Conservation (phyloP, 306 rosid genomes). For the Vicia sativa region DNA sequence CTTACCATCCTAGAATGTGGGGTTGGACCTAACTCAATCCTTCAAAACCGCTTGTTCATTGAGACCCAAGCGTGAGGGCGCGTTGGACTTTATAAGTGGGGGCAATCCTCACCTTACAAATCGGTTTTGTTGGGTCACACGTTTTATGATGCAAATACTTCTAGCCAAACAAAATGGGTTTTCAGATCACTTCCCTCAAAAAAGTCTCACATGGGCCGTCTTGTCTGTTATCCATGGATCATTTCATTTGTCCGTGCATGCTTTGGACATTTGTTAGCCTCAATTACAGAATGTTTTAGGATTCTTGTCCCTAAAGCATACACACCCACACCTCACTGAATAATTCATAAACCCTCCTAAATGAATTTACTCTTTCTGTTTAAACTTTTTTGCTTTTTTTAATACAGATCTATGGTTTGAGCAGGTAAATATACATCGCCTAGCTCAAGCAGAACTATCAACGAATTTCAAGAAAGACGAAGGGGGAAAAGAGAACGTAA, state of each 20-base stretch:
- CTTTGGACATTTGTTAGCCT: constrained; percentile 35
- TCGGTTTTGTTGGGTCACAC: too few species aligned
- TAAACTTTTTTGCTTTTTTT: constrained; percentile 9
- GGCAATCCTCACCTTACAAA: too few species aligned
- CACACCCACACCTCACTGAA: not conserved
- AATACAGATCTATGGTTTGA: constrained; percentile 31
- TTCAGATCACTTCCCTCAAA: constrained; percentile 16
- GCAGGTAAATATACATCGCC: constrained; percentile 65
- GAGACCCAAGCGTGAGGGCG: too few species aligned
- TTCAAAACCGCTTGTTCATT: too few species aligned
- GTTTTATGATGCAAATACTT: constrained; percentile 9
- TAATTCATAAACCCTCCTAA: constrained; percentile 17
- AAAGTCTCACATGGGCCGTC: constrained; percentile 5
- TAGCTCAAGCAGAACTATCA: constrained; percentile 53
- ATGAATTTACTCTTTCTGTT: constrained; percentile 2
- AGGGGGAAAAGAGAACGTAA: constrained; percentile 74
- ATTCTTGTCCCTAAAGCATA: constrained; percentile 13
- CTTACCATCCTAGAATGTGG: too few species aligned
- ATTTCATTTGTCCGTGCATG: constrained; percentile 4
- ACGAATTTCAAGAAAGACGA: constrained; percentile 51
- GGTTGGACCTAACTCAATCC: too few species aligned
- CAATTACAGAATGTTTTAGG: not conserved
- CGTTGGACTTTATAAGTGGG: too few species aligned
- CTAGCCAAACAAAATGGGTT: constrained; percentile 5
- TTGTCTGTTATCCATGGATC: constrained; percentile 30